Conservation (phyloP, 257 asterid species). For the Nicotiana benthamiana region DNA sequence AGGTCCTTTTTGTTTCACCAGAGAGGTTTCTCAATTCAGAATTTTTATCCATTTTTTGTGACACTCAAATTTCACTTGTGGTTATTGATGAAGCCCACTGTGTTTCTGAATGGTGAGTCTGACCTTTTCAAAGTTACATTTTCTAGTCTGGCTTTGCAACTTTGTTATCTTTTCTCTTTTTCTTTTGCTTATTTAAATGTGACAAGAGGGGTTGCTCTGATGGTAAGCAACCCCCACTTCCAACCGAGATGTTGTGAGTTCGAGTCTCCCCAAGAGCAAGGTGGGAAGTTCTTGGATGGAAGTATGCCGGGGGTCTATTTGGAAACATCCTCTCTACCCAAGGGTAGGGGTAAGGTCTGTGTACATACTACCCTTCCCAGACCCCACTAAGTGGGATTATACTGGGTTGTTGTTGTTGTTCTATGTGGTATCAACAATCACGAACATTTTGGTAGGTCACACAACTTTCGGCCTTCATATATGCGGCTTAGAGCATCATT, state of each 20-base stretch:
- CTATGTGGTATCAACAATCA: neutral
- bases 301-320: no score
- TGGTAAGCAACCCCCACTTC: no score
- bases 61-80: conserved; percentile 54
- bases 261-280: no score
- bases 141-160: neutral
- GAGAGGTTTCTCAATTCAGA: conserved; percentile 82
- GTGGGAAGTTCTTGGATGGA: no score
- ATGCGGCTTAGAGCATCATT: conserved; percentile 95
- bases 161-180: neutral
- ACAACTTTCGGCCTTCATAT: conserved; percentile 96
- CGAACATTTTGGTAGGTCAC: conserved; percentile 65
- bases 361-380: no score
- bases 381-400: no score
- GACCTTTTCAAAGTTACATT: neutral
- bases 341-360: no score
- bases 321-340: no score
- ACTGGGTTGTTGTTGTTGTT: no score
- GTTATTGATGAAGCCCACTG: conserved; percentile 98
- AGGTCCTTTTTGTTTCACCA: conserved; percentile 97
- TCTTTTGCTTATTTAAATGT: neutral
- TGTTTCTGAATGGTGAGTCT: conserved; percentile 92
- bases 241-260: no score
- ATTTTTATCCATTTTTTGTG: conserved; percentile 58
- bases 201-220: no score